Conservation (phyloP, 2,329 filamentous ascomycete species). For the Coleophoma crateriformis region DNA sequence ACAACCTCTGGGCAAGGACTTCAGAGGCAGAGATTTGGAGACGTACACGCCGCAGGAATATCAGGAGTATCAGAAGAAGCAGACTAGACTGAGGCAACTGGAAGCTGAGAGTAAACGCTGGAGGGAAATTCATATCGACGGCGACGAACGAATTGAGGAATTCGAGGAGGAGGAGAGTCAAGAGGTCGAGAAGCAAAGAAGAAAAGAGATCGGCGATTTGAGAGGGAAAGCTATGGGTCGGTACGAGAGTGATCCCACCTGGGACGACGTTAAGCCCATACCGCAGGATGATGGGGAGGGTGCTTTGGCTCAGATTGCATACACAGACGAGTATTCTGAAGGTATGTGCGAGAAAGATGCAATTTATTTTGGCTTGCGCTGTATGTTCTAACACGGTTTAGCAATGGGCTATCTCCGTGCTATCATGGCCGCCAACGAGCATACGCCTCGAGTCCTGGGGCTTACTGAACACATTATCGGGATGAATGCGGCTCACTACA, state of each 20-base stretch:
- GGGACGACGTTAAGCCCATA: slow-evolving; percentile 81
- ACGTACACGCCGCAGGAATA: slow-evolving; percentile 17
- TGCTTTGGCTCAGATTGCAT: slow-evolving; percentile 88
- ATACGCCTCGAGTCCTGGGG: slow-evolving; percentile 69
- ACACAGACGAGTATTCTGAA: slow-evolving; percentile 83
- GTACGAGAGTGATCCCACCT: slow-evolving; percentile 55
- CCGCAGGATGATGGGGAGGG: slow-evolving; percentile 77
- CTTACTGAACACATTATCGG: slow-evolving; percentile 87
- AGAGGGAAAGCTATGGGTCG: slow-evolving; percentile 20
- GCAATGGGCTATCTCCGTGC: slow-evolving; percentile 91
- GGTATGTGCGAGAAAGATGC: slow-evolving; percentile 30
- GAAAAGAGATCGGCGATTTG: slow-evolving; percentile 18
- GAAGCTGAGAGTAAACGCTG: slow-evolving; percentile 14
- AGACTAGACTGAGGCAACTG: slow-evolving; percentile 14
- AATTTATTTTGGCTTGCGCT: background rate
- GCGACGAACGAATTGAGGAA: background rate
- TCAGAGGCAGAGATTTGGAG: slow-evolving; percentile 14
- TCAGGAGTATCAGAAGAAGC: slow-evolving; percentile 10
- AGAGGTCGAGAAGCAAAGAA: slow-evolving; percentile 21
- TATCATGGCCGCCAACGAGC: slow-evolving; percentile 84
- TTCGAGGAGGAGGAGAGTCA: slow-evolving; percentile 9
- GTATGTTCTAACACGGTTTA: slow-evolving; percentile 20
- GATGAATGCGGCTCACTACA: slow-evolving; percentile 97
- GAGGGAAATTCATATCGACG: slow-evolving; percentile 3
- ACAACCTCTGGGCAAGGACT: slow-evolving; percentile 15